A percentile compares a stretch with the other conserved stretches of the same genome.
phyloP scores from a whole-genome alignment of 176 grass and related monocot genomes.

The Oryza coarctata region DNA sequence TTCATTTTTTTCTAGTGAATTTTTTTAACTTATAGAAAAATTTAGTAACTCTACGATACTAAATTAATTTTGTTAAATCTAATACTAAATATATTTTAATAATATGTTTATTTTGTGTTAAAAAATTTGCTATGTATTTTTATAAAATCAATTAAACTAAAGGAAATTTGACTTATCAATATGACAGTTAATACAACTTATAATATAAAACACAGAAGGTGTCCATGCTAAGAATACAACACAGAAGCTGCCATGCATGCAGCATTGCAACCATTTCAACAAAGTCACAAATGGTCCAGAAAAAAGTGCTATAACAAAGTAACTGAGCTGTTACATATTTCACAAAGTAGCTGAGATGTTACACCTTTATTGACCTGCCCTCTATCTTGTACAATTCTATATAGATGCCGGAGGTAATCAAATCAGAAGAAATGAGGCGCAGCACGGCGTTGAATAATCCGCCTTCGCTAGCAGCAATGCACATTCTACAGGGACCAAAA shows the following conservation, averaged over 20 bases:
- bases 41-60: too few species aligned
- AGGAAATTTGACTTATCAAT: too few species aligned
- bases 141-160: too few species aligned
- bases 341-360: not conserved
- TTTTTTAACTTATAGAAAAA: too few species aligned
- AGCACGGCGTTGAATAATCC: slow-evolving; percentile 42
- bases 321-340: not conserved
- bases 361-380: not conserved
- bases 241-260: not conserved
- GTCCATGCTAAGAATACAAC: too few species aligned
- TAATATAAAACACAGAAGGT: too few species aligned
- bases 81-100: too few species aligned
- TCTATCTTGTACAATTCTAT: slow-evolving; percentile 7
- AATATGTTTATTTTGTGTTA: too few species aligned
- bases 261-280: not conserved
- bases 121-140: too few species aligned
- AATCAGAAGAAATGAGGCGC: slow-evolving; percentile 17
- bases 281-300: not conserved
- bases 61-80: too few species aligned
- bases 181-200: too few species aligned
- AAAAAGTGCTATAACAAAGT: not conserved
- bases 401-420: not conserved
- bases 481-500: slow-evolving; percentile 25
- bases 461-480: slow-evolving; percentile 15
- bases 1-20: too few species aligned